These are phyloP conservation scores for Tetrahymena malaccensis DNA, from an alignment of 73 alveolate genomes.

Conservation along the genomic window DNA sequence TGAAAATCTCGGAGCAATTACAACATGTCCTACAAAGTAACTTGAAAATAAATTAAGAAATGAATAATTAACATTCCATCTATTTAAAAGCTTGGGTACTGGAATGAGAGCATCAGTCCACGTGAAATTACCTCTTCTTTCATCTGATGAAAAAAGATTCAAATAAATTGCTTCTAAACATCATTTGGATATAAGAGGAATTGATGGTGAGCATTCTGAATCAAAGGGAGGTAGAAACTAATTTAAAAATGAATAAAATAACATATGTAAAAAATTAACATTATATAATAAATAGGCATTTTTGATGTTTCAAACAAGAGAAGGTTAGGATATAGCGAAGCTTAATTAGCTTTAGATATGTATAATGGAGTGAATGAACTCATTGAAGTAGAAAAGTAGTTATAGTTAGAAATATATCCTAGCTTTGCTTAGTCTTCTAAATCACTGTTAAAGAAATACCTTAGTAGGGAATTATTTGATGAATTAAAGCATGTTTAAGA, in stretches of 20 bases:
- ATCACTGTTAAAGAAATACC: neutral
- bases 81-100: neutral
- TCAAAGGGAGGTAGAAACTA: neutral
- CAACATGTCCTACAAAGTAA: slow-evolving; percentile 20
- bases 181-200: slow-evolving; percentile 28
- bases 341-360: slow-evolving; percentile 3
- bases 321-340: slow-evolving; percentile 9
- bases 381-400: slow-evolving; percentile 18
- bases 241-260: neutral
- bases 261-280: neutral
- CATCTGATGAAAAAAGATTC: slow-evolving; percentile 2
- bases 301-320: slow-evolving; percentile 2
- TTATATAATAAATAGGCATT: neutral
- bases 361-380: slow-evolving; percentile 11
- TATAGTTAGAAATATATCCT: neutral
- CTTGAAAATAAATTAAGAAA: neutral
- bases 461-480: neutral
- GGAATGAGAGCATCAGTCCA: slow-evolving; percentile 26
- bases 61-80: neutral
- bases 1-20: slow-evolving; percentile 13
- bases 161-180: slow-evolving; percentile 17
- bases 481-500: slow-evolving; percentile 1
- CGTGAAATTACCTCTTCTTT: neutral
- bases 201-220: slow-evolving; percentile 26
- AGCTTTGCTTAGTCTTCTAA: neutral